These are phyloP conservation scores for Immersiporthe knoxdaviesiana DNA, from an alignment of 2,329 filamentous ascomycete genomes.

Conservation along the genomic window DNA sequence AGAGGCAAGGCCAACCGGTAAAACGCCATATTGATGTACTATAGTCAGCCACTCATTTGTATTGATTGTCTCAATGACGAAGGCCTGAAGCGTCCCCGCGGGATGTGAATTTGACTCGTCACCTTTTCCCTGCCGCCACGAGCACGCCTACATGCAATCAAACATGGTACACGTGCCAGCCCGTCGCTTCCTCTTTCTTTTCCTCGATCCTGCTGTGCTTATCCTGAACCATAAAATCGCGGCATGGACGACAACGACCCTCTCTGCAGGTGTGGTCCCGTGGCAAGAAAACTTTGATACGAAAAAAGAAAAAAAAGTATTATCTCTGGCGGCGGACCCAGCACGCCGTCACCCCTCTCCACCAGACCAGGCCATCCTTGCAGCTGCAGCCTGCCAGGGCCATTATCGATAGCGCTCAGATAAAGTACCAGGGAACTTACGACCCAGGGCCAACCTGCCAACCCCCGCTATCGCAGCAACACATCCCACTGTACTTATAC, in stretches of 20 bases:
- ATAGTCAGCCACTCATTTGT: neutral
- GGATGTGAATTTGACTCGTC: neutral
- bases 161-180: neutral
- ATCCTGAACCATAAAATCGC: neutral
- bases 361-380: neutral
- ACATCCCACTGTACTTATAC: too few species aligned
- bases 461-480: neutral
- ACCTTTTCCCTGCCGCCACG: neutral
- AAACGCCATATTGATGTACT: neutral
- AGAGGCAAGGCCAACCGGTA: neutral
- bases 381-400: constrained; percentile 10
- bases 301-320: neutral
- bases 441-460: too few species aligned
- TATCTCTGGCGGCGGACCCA: constrained; percentile 11
- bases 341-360: constrained; percentile 5
- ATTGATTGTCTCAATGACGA: neutral
- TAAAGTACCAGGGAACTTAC: constrained; percentile 3
- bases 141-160: neutral
- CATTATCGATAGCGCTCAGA: constrained; percentile 24
- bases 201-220: neutral
- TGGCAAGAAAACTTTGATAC: neutral
- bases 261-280: neutral
- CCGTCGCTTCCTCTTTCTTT: neutral
- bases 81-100: neutral
- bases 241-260: neutral